These are phyloP conservation scores for Tuber melanosporum DNA, from an alignment of 495 filamentous ascomycete species.

Conservation along the genomic window DNA sequence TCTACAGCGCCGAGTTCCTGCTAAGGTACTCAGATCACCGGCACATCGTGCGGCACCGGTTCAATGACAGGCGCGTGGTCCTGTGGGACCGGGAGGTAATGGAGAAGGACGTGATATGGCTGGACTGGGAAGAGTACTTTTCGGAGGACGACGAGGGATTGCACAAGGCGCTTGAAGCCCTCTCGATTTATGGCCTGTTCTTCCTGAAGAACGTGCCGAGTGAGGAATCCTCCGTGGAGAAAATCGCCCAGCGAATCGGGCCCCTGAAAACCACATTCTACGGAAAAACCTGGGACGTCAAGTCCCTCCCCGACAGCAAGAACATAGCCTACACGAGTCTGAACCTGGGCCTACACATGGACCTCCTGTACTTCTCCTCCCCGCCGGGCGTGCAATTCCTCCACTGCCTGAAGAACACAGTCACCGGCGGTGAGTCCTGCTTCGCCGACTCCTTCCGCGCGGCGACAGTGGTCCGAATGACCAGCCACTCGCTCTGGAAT, in stretches of 20 bases:
- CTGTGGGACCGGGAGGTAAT: conserved; percentile 45
- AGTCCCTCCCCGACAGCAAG: conserved; percentile 64
- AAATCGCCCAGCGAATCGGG: conserved; percentile 65
- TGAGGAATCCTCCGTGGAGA: conserved; percentile 52
- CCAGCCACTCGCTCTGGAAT: conserved; percentile 37
- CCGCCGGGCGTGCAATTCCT: conserved; percentile 77
- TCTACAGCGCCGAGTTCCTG: conserved; percentile 44
- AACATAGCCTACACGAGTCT: conserved; percentile 86
- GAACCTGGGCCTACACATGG: conserved; percentile 81
- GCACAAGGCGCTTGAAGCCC: conserved; percentile 49
- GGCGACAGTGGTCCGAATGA: conserved; percentile 47
- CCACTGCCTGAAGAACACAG: conserved; percentile 72
- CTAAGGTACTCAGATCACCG: conserved; percentile 19
- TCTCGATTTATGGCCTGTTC: conserved; percentile 59
- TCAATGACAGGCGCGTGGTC: conserved; percentile 33
- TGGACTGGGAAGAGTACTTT: conserved; percentile 62
- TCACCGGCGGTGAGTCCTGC: conserved; percentile 69
- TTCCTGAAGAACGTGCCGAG: conserved; percentile 69
- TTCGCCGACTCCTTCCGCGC: conserved; percentile 68
- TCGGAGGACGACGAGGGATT: conserved; percentile 47
- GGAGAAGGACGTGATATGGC: conserved; percentile 43
- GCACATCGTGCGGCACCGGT: conserved; percentile 21
- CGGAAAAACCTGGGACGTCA: conserved; percentile 83
- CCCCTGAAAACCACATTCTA: conserved; percentile 77
- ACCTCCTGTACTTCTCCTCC: conserved; percentile 77